These are phyloP conservation scores for Hypoxylon cercidicola DNA, from an alignment of 495 filamentous ascomycete species.

Conservation along the genomic window DNA sequence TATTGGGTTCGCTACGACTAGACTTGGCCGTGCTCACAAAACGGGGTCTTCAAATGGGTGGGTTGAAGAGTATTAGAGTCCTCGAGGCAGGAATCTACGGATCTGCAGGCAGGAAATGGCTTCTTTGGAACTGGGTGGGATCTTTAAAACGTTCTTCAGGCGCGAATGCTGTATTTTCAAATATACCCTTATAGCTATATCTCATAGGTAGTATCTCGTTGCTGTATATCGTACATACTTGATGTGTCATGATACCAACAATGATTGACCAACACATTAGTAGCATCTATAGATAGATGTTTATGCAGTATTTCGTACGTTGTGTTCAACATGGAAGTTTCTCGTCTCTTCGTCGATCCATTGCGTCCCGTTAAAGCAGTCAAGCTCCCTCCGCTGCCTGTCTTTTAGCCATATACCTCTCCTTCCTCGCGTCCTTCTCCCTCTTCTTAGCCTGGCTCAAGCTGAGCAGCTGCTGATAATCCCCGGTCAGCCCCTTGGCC, in stretches of 20 bases:
- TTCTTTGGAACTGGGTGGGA: constrained; percentile 12
- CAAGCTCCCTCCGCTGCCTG: constrained; percentile 10
- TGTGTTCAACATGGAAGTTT: too few relatives aligned
- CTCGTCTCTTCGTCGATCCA: too few relatives aligned
- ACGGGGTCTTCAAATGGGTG: constrained; percentile 17
- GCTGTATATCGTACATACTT: constrained; percentile 31
- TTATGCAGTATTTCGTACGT: too few relatives aligned
- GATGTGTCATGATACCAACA: neutral
- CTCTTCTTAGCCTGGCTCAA: constrained; percentile 58
- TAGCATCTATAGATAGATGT: neutral
- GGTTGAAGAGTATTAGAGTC: constrained; percentile 7
- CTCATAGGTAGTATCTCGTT: constrained; percentile 13
- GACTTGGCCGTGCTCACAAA: constrained; percentile 29
- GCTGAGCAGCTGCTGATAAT: constrained; percentile 50
- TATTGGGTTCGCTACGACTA: constrained; percentile 10
- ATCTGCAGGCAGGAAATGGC: neutral
- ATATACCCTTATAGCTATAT: constrained; percentile 43
- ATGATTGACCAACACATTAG: neutral
- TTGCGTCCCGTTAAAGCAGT: neutral
- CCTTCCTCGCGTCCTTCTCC: constrained; percentile 55
- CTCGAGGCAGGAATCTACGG: neutral
- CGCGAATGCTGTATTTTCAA: constrained; percentile 37
- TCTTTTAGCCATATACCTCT: constrained; percentile 46
- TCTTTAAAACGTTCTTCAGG: constrained; percentile 33
- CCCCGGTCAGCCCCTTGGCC: constrained; percentile 38